Base-by-base conservation (phyloP, 768 basidiomycete species). In the Gloeostereum incarnatum region DNA sequence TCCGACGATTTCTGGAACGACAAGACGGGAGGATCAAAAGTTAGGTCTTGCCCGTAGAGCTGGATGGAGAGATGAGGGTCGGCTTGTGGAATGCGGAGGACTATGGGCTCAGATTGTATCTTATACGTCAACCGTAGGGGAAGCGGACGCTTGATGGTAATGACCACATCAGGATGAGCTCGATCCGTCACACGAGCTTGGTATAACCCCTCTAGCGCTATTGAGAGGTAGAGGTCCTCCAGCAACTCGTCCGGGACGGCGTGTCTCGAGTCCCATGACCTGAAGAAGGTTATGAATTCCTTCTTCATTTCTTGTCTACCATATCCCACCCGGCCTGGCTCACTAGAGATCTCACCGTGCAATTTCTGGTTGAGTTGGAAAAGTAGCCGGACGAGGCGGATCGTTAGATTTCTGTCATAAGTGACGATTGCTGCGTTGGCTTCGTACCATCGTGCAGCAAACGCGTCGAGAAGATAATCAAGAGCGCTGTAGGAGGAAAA, bases 381-480 rank as follows among this genome's bases (percentile, higher is more conserved):
- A 45, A 92, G 74, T 3, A 88, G 80, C 38, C 81, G 73, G 25
- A 87, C 81, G 32, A 94, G 75, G 34, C 76, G 76, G 46, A 73
- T 63, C 10, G 86, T 81, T 45, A 88, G 66, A 50, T 90, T 86
- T 57, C 77, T 83, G 62, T 90, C 85, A 51, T 81, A 93, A 2
- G 82, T 73, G 18, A 90, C 78, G 18, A 74, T 69, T 34, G 71
- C 67, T 5, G 78, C 73, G 52, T 99, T 98, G 14, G 87, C 83
- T 43, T 91, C 86, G 49, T 88, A 87, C 87, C 92, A 98, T 20
- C 86, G 74, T 47, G 75, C 71, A 10, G 91, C 85, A 53, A 99
- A 91, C 7, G 81, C 74, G 49, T 87, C 79, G 21, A 97, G 68
- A 2, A 96, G 64, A 47, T 79, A 69, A 46, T 92, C 87, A 22